phyloP scores from a whole-genome alignment of 768 basidiomycete species.

The Infundibulicybe gibba region DNA sequence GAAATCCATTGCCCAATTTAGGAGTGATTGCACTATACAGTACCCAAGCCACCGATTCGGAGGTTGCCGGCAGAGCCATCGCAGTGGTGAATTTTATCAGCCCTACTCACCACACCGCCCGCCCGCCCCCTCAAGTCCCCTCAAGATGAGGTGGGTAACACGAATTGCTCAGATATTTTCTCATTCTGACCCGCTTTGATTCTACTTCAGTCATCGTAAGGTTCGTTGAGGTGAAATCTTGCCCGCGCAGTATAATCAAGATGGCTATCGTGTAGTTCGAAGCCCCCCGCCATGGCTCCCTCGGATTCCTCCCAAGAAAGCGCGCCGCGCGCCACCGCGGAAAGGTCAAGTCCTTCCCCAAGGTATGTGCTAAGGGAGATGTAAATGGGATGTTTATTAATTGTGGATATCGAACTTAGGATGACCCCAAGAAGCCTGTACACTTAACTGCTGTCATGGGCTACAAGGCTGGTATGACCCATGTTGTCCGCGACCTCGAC shows the following conservation, averaged over 20 bases:
- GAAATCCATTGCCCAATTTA: slow-evolving; percentile 2
- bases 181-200: slow-evolving; percentile 1
- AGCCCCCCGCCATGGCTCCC: slow-evolving; percentile 97
- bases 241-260: slow-evolving; percentile 13
- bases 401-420: slow-evolving; percentile 42
- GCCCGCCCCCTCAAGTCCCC: slow-evolving; percentile 38
- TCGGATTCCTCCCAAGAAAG: slow-evolving; percentile 97
- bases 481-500: slow-evolving; percentile 98
- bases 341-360: slow-evolving; percentile 99
- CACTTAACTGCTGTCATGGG: slow-evolving; percentile 98
- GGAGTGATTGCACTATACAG: slow-evolving; percentile 32
- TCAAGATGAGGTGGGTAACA: slow-evolving; percentile 62
- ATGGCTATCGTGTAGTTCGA: slow-evolving; percentile 65
- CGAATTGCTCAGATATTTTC: slow-evolving; percentile 9
- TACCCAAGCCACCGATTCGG: slow-evolving; percentile 31
- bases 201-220: slow-evolving; percentile 75
- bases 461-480: slow-evolving; percentile 99
- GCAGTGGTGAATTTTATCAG: slow-evolving; percentile 19
- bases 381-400: not conserved
- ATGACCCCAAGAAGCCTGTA: slow-evolving; percentile 98
- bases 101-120: slow-evolving; percentile 26
- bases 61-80: slow-evolving; percentile 22
- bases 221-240: slow-evolving; percentile 33
- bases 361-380: slow-evolving; percentile 45
- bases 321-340: slow-evolving; percentile 96